Conservation (phyloP, 2,329 filamentous ascomycete species). For the Ceratocystis variospora region DNA sequence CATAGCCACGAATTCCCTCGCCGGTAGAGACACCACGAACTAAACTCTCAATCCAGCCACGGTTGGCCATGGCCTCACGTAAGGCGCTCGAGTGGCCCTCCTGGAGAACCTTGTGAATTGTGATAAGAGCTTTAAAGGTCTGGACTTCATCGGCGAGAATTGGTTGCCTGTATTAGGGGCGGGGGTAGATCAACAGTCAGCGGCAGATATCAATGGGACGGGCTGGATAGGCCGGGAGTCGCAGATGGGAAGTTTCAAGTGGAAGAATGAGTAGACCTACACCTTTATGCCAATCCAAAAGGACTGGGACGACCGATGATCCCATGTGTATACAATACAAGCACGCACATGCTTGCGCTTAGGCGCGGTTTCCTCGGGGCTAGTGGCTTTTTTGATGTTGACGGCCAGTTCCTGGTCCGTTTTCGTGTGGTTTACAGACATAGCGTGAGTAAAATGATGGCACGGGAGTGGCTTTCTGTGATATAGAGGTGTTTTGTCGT, state of each 20-base stretch:
- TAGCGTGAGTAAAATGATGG: neutral
- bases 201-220: neutral
- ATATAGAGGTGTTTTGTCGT: neutral
- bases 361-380: conserved; percentile 51
- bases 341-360: conserved; percentile 90
- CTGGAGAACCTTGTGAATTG: conserved; percentile 91
- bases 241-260: neutral
- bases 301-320: conserved; percentile 85
- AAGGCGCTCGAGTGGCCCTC: conserved; percentile 84
- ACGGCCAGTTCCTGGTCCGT: conserved; percentile 56
- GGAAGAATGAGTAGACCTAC: conserved; percentile 38
- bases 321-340: conserved; percentile 98
- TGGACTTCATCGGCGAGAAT: conserved; percentile 96
- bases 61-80: conserved; percentile 76
- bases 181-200: conserved; percentile 7
- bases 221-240: neutral
- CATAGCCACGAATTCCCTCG: conserved; percentile 81
- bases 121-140: conserved; percentile 97
- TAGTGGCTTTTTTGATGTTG: conserved; percentile 58
- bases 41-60: conserved; percentile 84
- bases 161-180: conserved; percentile 53
- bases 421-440: conserved; percentile 29
- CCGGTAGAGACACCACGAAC: conserved; percentile 61
- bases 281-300: conserved; percentile 99
- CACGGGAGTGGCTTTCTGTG: neutral